Evolutionary conservation across 1,284 basidiomycete species (phyloP).

Genomic region (Apiotrichum akiyoshidainum): DNA sequence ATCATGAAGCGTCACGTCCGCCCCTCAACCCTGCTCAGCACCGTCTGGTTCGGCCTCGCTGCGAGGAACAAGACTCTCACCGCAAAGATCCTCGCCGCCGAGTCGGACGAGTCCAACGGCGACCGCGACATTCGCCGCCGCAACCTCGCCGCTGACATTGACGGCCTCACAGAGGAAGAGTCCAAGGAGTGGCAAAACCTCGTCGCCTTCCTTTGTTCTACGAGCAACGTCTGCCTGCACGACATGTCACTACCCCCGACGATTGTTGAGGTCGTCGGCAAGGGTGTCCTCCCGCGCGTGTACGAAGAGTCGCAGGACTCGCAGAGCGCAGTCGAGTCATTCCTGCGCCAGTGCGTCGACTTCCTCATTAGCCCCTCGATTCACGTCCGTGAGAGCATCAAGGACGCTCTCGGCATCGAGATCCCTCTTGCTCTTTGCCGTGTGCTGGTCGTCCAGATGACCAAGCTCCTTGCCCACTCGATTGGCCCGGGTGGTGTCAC

Average conservation of each 20-base stretch:
- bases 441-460: conserved; percentile 66
- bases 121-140: conserved; percentile 28
- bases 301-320: conserved; percentile 63
- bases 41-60: conserved; percentile 35
- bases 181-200: conserved; percentile 82
- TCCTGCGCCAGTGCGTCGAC: conserved; percentile 68
- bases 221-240: conserved; percentile 64
- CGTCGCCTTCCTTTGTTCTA: conserved; percentile 72
- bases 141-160: conserved; percentile 36
- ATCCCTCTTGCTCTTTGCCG: conserved; percentile 66
- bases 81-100: conserved; percentile 31
- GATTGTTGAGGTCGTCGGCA: conserved; percentile 60
- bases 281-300: conserved; percentile 64
- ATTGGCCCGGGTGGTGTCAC: conserved; percentile 50
- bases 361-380: conserved; percentile 63
- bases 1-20: conserved; percentile 25
- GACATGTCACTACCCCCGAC: conserved; percentile 23
- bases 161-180: conserved; percentile 58
- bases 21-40: conserved; percentile 19
- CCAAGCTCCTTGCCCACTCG: conserved; percentile 54
- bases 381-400: conserved; percentile 67
- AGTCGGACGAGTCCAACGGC: conserved; percentile 20
- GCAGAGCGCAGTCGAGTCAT: conserved; percentile 57
- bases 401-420: conserved; percentile 75
- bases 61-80: conserved; percentile 26